phyloP scores from a whole-genome alignment of 345 rosid genomes.

The Cardiospermum halicacabum region DNA sequence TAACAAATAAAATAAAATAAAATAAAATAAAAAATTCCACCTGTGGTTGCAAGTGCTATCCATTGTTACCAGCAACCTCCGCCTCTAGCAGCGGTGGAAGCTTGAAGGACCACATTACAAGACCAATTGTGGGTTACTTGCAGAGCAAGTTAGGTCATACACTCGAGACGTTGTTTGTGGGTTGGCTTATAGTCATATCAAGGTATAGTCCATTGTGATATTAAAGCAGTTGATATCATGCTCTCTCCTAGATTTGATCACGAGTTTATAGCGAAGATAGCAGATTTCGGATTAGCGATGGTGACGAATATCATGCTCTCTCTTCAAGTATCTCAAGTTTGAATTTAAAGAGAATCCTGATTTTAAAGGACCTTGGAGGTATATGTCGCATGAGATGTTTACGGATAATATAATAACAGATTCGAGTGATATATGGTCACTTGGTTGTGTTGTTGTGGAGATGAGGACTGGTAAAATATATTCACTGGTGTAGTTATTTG shows the following conservation, averaged over 20 bases:
- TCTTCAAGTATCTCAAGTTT: neutral
- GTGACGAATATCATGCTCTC: too few species aligned
- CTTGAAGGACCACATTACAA: neutral
- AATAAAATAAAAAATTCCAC: too few species aligned
- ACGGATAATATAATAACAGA: neutral
- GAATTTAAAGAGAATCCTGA: neutral
- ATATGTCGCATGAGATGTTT: neutral
- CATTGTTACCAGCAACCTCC: too few species aligned
- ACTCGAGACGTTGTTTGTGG: neutral
- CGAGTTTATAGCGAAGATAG: neutral
- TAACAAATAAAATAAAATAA: too few species aligned
- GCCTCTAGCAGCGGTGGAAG: neutral
- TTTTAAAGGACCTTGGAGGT: neutral
- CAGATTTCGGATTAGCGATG: neutral
- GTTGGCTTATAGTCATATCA: neutral
- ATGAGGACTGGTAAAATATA: neutral
- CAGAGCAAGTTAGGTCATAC: neutral
- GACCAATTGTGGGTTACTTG: neutral
- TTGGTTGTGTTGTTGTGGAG: neutral
- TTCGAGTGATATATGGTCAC: too few species aligned
- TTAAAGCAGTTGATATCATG: neutral
- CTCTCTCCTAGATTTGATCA: neutral
- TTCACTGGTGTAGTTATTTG: too few species aligned
- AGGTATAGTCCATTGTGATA: constrained; percentile 4
- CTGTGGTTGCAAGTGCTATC: too few species aligned